Evolutionary conservation across 2,329 filamentous ascomycete genomes (phyloP), one percentile per base, ranked within the genome.

Genomic region (Pseudopithomyces maydicus): DNA sequence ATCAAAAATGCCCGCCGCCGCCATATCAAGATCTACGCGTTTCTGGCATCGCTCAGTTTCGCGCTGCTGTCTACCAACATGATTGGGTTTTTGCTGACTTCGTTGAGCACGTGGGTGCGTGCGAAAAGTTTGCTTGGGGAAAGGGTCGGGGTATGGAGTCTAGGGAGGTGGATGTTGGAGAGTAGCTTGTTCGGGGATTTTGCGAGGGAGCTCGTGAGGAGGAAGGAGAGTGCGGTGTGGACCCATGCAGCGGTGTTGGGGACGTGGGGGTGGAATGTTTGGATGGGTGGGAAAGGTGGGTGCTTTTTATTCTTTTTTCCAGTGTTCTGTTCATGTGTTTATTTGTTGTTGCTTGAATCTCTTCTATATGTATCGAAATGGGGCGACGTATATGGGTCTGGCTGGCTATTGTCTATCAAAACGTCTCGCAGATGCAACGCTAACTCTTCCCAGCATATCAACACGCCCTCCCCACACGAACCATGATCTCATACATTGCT

Each of bases 181-280:
- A 66, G 66, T 0, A 52, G 56, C 2, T 50, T 74, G 0, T 74
- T 74, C 54, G 61, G 66, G 3, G 55, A 58, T 19, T 74, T 74
- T 41, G 72, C 71, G 0, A 44, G 52, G 14, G 66, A 74, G n/a
- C 48, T 74, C 1, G 69, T 74, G 2, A 49, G 57, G 6, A 62
- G 68, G 39, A 61, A 59, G 2, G 56, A 64, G 32, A 69, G 66
- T 45, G 59, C 65, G 1, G 49, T 68, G 3, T 71, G 66, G 66
- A 66, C 67, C n/a, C 67, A 73, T 41, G 38, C 58, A 0, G 65
- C 64, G 3, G 58, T 74, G 2, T 41, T 71, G 2, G 66, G 44
- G 17, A 73, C 65, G 0, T 73, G 69, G 67, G 66, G 63, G 10
- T 74, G 72, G 72, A 66, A 65, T 12, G 53, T 74, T 1, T 72